Base-by-base conservation (phyloP, 2,329 filamentous ascomycete species). In the Epichloe gansuensis region DNA sequence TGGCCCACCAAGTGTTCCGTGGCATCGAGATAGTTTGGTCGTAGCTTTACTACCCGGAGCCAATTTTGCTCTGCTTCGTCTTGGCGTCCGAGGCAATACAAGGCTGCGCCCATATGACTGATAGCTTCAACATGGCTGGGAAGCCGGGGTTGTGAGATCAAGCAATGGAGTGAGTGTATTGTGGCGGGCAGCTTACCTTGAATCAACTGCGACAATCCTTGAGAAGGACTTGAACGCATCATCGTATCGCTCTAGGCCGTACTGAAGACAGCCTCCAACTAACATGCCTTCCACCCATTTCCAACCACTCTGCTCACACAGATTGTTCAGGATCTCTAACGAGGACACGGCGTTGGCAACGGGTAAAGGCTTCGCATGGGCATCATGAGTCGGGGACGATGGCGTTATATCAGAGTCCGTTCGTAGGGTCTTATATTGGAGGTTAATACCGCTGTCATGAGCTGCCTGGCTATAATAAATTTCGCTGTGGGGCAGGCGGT, bases 231-330 rank as follows among this genome's bases (percentile, higher is more conserved):
- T 77, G 46, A 86, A 67, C 15, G 87, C 85, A 57, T 88, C 85
- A 56, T 86, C 79, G 63, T 93, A 95, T 63, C 88, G 83, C 56
- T 89, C 88, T 13, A 97, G 71, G 7, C 88, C 91, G 70, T 97
- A 97, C 48, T 91, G 85, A 54, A 98, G 74, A 69, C 93, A 97
- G 2, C 93, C 93, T 41, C 87, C 89, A 6, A 97, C 74, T 41
- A 97, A 74, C 74, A 97, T 91, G 2, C 93, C 93, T 63, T 97
- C 91, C 51, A 90, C 79, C 93, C 93, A 98, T 60, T 82, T 80
- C 87, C 88, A 93, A 9, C 77, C 78, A 61, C 85, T 88, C 65
- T 91, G 85, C 61, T 86, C 82, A 63, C 89, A 95, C 6, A 94
- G 70, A 57, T 75, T 80, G 15, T 81, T 82, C 21, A 95, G 74